Evolutionary conservation across 192 early-diverging fungal genomes (phyloP), one percentile per base, ranked within the genome.

Genomic region (Cladochytrium replicatum): DNA sequence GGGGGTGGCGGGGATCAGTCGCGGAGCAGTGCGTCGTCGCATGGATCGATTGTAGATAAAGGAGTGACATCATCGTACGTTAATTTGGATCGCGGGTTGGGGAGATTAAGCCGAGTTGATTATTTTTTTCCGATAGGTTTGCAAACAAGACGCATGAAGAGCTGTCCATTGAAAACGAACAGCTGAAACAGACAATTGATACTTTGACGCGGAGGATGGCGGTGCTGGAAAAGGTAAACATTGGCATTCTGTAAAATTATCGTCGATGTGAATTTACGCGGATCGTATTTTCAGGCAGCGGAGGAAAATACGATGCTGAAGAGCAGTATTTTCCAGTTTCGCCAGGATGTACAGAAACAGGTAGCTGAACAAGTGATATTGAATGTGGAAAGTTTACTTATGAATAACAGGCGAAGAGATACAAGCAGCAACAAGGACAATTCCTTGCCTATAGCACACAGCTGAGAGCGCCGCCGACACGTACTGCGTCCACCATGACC

Each of bases 281-380:
- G 41, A 4, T 21, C 15, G 42, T n/a, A 22, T 54, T 32, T 6
- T 11, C 54, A 81, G 74, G 69, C 79, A 6, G 60, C 67, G 0
- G 64, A 75, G 41, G 79, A 85, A 46, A 78, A 72, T 54, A 74
- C 64, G 15, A 58, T 82, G 57, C 58, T 83, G 27, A 67, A 67
- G 46, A 72, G 65, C 44, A 76, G 70, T 28, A 81, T 85, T 48
- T 50, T 82, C 21, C 83, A 85, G 54, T 81, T 85, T 42, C 65
- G 69, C 41, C 76, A 83, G 34, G 76, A 83, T 67, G 55, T 78
- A 0, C 73, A 78, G 43, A 61, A 52, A 28, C 59, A 60, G 31
- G 52, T 28, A 53, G 1, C 32, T n/a, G n/a, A n/a, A n/a, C n/a
- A n/a, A n/a, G 42, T 43, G 34, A 37, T 37, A n/a, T 9, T n/a